Conservation (phyloP, 371 early-diverging fungal species). For the Syncephalastrum contaminatum region DNA sequence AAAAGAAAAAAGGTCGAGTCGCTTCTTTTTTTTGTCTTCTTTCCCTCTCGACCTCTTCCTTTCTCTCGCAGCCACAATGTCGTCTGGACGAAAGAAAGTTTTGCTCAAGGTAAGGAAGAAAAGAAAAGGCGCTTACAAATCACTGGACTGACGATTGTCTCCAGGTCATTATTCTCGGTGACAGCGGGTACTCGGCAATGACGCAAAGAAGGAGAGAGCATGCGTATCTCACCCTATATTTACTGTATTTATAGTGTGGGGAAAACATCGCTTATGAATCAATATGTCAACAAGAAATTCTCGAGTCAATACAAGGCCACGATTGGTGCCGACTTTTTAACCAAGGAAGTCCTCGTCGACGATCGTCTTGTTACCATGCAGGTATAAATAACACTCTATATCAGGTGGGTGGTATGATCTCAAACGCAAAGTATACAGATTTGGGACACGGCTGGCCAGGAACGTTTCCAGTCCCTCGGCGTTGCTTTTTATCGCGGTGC, state of each 20-base stretch:
- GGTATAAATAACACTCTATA: slow-evolving; percentile 45
- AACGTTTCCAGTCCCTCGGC: slow-evolving; percentile 97
- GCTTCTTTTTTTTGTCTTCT: slow-evolving; percentile 2
- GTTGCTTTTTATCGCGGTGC: slow-evolving; percentile 98
- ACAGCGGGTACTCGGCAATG: slow-evolving; percentile 71
- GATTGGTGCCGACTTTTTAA: slow-evolving; percentile 99
- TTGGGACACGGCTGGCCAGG: slow-evolving; percentile 96
- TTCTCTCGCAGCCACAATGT: slow-evolving; percentile 9
- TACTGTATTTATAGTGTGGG: slow-evolving; percentile 63
- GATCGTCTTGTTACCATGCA: slow-evolving; percentile 89
- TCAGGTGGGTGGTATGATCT: background rate
- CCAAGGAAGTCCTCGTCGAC: slow-evolving; percentile 93
- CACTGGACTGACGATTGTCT: background rate
- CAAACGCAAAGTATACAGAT: slow-evolving; percentile 43
- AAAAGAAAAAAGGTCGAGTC: too few relatives aligned
- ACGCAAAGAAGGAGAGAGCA: background rate
- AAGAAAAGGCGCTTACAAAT: background rate
- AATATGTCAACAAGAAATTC: slow-evolving; percentile 98
- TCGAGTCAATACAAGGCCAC: slow-evolving; percentile 99
- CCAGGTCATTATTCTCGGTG: slow-evolving; percentile 86
- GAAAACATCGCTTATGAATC: slow-evolving; percentile 99
- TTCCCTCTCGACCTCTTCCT: slow-evolving; percentile 3
- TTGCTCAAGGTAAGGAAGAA: slow-evolving; percentile 51
- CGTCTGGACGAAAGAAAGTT: slow-evolving; percentile 54
- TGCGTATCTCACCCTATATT: background rate